Base-by-base conservation (phyloP, 768 basidiomycete genomes). In the Hygrocybe punicea region DNA sequence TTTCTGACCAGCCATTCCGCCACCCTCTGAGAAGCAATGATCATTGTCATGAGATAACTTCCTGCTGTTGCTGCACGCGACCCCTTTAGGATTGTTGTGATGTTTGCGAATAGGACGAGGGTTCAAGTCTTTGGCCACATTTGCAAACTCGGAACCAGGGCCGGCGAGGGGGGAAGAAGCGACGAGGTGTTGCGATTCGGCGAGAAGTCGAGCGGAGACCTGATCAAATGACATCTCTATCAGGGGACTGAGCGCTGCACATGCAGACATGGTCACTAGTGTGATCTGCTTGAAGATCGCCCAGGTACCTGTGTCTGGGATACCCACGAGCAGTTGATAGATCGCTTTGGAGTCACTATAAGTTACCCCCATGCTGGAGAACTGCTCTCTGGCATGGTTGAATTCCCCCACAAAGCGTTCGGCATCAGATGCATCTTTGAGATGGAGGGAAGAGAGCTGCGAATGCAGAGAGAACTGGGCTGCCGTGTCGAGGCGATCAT, bases 1-100 rank as follows among this genome's bases (percentile, higher is more conserved):
- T 25, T 29, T 44, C 59, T 24, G 48, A 42, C 21, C 56, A 53
- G 25, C 60, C 60, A 16, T 54, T 40, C 46, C 46, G 17, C 46
- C 46, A 16, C 46, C 46, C 6, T 19, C 14, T 4, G 17, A 4
- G 6, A 19, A 48, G n/a, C 46, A 48, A 21, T 48, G 46, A 3
- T 48, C 46, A 6, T 21, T 6, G 46, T 48, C 46, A 21, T 48
- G 46, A 14, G 17, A 21, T 6, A n/a, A 48, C 14, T 48, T 48
- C 14, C 24, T 14, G 14, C 46, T 6, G 19, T 21, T 25, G 4
- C 14, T 19, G 46, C 46, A 48, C 24, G 6, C 3, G 4, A 48
- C 24, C 13, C 46, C 46, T 5, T 6, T 21, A 16, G 46, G 46
- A 14, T 48, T 48, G 46, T 25, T 42, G 16, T 11, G 40, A 21